Evolutionary conservation across 1,284 basidiomycete species (phyloP).

Genomic region (Marasmius sp.): DNA sequence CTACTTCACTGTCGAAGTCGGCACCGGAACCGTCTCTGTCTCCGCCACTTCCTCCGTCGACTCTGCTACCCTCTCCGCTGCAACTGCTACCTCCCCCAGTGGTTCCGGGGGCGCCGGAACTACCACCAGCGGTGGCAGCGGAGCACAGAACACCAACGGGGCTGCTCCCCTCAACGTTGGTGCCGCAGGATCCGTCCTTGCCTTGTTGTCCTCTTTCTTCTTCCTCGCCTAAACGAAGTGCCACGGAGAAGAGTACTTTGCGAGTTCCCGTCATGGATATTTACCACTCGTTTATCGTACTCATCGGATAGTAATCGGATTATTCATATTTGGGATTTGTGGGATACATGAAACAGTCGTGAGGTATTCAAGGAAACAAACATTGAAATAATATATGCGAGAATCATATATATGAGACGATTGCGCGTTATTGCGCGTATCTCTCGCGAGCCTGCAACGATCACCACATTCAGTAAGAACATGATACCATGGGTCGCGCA

Average conservation of each 20-base stretch:
- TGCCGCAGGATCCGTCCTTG: background rate
- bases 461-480: background rate
- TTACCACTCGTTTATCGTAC: background rate
- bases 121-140: conserved; percentile 1
- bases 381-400: background rate
- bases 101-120: conserved; percentile 17
- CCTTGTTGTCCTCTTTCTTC: background rate
- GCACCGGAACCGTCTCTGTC: conserved; percentile 52
- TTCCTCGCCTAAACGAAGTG: conserved; percentile 17
- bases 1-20: conserved; percentile 78
- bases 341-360: background rate
- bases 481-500: background rate
- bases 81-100: conserved; percentile 23
- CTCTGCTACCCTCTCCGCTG: conserved; percentile 50
- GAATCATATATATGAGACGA: background rate
- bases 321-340: background rate
- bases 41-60: conserved; percentile 63
- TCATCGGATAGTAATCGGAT: background rate
- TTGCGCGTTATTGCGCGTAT: conserved; percentile 2
- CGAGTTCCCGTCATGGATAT: conserved; percentile 2
- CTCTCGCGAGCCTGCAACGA: conserved; percentile 15
- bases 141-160: conserved; percentile 1
- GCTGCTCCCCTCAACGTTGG: conserved; percentile 2
- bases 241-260: conserved; percentile 9
- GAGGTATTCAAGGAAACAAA: background rate